These are phyloP conservation scores for Rhizopus sp. DNA, from an alignment of 371 early-diverging fungal species.

Conservation along the genomic window DNA sequence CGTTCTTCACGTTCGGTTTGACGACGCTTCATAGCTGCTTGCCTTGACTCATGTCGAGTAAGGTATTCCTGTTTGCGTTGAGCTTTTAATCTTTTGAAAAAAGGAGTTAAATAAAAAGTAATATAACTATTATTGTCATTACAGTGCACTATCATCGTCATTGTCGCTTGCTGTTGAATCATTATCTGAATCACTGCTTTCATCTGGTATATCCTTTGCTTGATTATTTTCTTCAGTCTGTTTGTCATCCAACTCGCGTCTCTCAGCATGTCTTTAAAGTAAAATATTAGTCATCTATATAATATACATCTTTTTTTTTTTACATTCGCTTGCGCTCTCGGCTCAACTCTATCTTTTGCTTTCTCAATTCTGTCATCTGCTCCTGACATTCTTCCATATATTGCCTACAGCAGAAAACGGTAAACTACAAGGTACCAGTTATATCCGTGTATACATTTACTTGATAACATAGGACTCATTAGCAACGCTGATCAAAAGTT, in stretches of 20 bases:
- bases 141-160: constrained; percentile 24
- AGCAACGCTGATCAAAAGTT: constrained; percentile 54
- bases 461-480: constrained; percentile 47
- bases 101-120: background rate
- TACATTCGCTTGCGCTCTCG: constrained; percentile 59
- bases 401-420: constrained; percentile 26
- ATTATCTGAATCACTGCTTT: constrained; percentile 22
- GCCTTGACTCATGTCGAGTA: constrained; percentile 54
- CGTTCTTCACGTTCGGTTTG: constrained; percentile 54
- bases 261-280: constrained; percentile 29
- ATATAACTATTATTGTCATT: background rate
- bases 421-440: background rate
- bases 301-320: background rate
- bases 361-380: constrained; percentile 60
- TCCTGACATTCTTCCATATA: constrained; percentile 76
- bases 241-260: constrained; percentile 38
- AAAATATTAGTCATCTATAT: background rate
- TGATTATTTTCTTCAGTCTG: constrained; percentile 12
- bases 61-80: constrained; percentile 31
- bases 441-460: constrained; percentile 19
- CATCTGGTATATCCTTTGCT: constrained; percentile 9
- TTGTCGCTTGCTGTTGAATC: constrained; percentile 27
- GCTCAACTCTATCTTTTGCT: constrained; percentile 68
- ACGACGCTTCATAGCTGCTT: constrained; percentile 52
- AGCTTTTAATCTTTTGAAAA: constrained; percentile 18